Evolutionary conservation across 345 rosid genomes (phyloP).

Genomic region (Conringia planisiliqua): DNA sequence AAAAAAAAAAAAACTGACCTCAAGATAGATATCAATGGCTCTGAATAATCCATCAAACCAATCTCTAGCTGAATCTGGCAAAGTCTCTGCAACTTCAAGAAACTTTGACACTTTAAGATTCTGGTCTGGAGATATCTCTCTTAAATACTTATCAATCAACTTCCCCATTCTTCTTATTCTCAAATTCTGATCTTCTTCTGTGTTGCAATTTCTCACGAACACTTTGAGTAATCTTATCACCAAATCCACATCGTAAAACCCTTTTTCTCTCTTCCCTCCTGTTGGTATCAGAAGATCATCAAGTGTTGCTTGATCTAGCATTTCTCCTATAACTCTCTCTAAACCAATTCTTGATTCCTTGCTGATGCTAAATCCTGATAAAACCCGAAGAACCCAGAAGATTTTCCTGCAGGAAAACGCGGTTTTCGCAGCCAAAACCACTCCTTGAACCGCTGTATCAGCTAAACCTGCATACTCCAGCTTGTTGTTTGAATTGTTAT

Average conservation of each 20-base stretch:
- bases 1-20: slow-evolving; percentile 39
- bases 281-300: slow-evolving; percentile 69
- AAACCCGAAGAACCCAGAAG: slow-evolving; percentile 50
- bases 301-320: slow-evolving; percentile 67
- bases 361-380: slow-evolving; percentile 50
- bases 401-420: slow-evolving; percentile 66
- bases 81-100: slow-evolving; percentile 63
- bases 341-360: slow-evolving; percentile 50
- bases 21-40: slow-evolving; percentile 74
- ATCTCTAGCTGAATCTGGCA: slow-evolving; percentile 72
- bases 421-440: slow-evolving; percentile 35
- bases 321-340: slow-evolving; percentile 63
- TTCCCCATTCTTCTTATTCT: slow-evolving; percentile 48
- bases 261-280: slow-evolving; percentile 38
- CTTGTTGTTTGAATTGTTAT: slow-evolving; percentile 24
- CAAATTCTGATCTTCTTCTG: slow-evolving; percentile 23
- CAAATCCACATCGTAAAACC: slow-evolving; percentile 57
- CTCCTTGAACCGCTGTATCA: slow-evolving; percentile 60
- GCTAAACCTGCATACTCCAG: slow-evolving; percentile 44
- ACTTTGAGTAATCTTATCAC: slow-evolving; percentile 54
- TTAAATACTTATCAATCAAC: slow-evolving; percentile 56
- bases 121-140: slow-evolving; percentile 75
- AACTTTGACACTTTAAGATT: slow-evolving; percentile 58
- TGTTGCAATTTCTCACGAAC: slow-evolving; percentile 34
- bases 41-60: slow-evolving; percentile 75